Percentiles rank a stretch among this genome's conserved stretches.
Conservation (phyloP, 345 rosid species). For the Syzygium oleosum region DNA sequence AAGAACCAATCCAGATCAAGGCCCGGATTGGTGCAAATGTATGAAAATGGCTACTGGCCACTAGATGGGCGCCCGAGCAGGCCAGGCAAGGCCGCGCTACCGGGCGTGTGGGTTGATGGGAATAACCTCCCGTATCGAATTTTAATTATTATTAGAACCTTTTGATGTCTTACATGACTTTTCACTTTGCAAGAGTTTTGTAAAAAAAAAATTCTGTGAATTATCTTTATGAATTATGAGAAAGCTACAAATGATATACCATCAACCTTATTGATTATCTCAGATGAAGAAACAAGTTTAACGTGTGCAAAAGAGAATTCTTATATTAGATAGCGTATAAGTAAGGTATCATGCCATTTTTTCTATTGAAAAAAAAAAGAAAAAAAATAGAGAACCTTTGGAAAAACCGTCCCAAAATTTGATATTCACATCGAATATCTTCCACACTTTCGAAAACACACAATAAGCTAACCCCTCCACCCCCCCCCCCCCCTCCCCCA, state of each 20-base stretch:
- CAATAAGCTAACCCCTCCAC: not conserved
- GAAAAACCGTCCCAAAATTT: not conserved
- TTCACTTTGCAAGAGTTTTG: no score
- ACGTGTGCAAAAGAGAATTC: not conserved
- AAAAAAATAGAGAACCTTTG: not conserved
- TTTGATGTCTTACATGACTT: not conserved
- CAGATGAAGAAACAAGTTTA: not conserved
- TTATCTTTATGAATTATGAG: not conserved
- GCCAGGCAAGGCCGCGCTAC: not conserved
- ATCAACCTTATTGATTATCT: not conserved
- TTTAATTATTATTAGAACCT: no score
- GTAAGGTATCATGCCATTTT: not conserved
- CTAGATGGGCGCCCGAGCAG: not conserved
- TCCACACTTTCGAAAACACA: no score
- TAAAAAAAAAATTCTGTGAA: no score
- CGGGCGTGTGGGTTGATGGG: accelerated
- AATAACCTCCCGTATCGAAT: not conserved
- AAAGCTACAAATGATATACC: not conserved
- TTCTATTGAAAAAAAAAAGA: not conserved
- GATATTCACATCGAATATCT: no score
- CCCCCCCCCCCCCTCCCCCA: no score
- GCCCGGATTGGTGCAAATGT: no score
- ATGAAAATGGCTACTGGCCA: not conserved
- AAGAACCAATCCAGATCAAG: not conserved
- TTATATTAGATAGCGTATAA: accelerated